These are phyloP conservation scores for Jasminum sambac DNA, from an alignment of 257 asterid species.

Conservation along the genomic window DNA sequence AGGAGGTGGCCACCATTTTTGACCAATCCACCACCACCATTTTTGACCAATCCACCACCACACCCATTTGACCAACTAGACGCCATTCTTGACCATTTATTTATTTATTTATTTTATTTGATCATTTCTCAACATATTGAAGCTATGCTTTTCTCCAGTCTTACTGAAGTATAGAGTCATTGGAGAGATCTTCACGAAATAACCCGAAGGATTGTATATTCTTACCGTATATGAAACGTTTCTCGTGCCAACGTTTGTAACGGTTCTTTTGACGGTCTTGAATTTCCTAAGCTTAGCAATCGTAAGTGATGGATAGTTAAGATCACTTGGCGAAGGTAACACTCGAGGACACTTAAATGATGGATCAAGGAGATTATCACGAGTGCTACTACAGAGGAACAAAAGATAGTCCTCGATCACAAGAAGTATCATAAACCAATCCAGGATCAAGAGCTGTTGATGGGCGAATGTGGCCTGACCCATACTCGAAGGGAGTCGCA, in stretches of 20 bases:
- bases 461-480: slow-evolving; percentile 52
- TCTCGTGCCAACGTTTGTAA: slow-evolving; percentile 49
- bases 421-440: slow-evolving; percentile 46
- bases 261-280: slow-evolving; percentile 37
- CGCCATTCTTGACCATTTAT: no score
- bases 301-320: slow-evolving; percentile 57
- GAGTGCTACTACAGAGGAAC: slow-evolving; percentile 33
- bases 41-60: no score
- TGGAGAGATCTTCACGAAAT: slow-evolving; percentile 31
- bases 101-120: no score
- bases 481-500: slow-evolving; percentile 42
- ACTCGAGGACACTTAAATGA: slow-evolving; percentile 31
- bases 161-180: slow-evolving; percentile 19
- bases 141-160: slow-evolving; percentile 34
- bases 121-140: no score
- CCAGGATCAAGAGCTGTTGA: slow-evolving; percentile 52
- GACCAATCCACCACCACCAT: no score
- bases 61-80: no score
- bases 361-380: slow-evolving; percentile 12
- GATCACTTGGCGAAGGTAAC: slow-evolving; percentile 27
- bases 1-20: no score
- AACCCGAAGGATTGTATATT: slow-evolving; percentile 33
- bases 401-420: slow-evolving; percentile 43
- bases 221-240: slow-evolving; percentile 19
- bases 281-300: slow-evolving; percentile 30